Conservation (phyloP, 2,329 filamentous ascomycete genomes). For the Aspergillus carbonarius region DNA sequence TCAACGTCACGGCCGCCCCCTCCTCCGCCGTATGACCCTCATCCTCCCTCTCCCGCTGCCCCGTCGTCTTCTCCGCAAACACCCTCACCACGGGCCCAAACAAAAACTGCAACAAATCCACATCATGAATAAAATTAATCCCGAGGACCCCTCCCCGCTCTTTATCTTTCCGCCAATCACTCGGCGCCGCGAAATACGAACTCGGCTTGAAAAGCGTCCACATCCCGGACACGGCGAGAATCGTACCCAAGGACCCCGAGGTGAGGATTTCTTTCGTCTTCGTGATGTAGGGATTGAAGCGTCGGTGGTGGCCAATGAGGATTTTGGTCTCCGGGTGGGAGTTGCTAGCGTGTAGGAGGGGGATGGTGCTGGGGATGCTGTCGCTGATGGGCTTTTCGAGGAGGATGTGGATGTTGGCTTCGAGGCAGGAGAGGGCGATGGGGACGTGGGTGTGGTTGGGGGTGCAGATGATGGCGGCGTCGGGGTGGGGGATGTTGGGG, state of each 20-base stretch:
- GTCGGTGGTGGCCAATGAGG: conserved; percentile 60
- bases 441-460: conserved; percentile 60
- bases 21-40: conserved; percentile 53
- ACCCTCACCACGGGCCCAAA: conserved; percentile 55
- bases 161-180: conserved; percentile 49
- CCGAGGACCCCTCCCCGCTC: conserved; percentile 51
- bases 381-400: conserved; percentile 59
- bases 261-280: conserved; percentile 50
- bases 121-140: conserved; percentile 63
- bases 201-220: conserved; percentile 56
- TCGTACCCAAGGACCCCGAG: conserved; percentile 43
- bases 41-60: conserved; percentile 39
- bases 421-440: conserved; percentile 50
- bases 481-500: conserved; percentile 40
- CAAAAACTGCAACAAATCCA: conserved; percentile 59
- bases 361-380: conserved; percentile 25
- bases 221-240: conserved; percentile 56
- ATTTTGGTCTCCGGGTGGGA: too few relatives aligned
- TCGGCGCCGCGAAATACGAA: conserved; percentile 51
- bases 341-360: conserved; percentile 26
- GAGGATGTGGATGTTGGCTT: conserved; percentile 52
- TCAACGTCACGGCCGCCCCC: conserved; percentile 54
- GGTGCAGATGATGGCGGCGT: conserved; percentile 59
- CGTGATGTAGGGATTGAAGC: conserved; percentile 59
- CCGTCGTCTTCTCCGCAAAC: conserved; percentile 49